Base-by-base conservation (phyloP, 768 basidiomycete species). In the Pleurotus tuoliensis region DNA sequence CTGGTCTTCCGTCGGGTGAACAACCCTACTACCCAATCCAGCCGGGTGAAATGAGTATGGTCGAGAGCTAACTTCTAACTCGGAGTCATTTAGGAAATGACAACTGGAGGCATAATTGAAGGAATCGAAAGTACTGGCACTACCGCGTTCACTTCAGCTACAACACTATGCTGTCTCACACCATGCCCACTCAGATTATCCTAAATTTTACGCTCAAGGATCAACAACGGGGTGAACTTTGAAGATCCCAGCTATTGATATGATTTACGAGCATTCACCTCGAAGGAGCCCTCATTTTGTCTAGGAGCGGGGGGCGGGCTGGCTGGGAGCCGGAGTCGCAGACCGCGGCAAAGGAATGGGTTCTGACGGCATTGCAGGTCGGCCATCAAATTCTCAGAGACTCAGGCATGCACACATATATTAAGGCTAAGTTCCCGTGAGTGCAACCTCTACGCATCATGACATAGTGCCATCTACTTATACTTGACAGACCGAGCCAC, bases 391-490 rank as follows among this genome's bases (percentile, higher is more conserved):
- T 24, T 24, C 22, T 39, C 22, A n/a, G 27, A 30, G 27, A 30
- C 6, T 78, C 2, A 68, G 73, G 81, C 25, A 71, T 76, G 25
- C 71, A 81, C 37, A 61, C 81, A 24, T 81, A 76, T 61, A 67
- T 82, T 24, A 81, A 79, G 0, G 79, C 79, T 12, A 82, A 82
- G 60, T 67, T 81, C 30, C 67, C 72, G 66, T 76, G 58, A 61
- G 71, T 61, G 11, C 24, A 24, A 30, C 9, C 30, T 37, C 8
- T 7, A 7, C 27, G 3, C 2, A 2, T 50, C 15, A 50, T 50
- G 34, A 13, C 22, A 7, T 40, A 11, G 27, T 34, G 27, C 25
- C 27, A 15, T 27, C 15, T 12, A 30, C 9, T 7, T 18, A n/a
- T 39, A 8, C 15, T 15, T 25, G 43, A 22, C 24, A 76, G 74